Evolutionary conservation across 1,284 basidiomycete genomes (phyloP).

Genomic region (Ganoderma lucidum): DNA sequence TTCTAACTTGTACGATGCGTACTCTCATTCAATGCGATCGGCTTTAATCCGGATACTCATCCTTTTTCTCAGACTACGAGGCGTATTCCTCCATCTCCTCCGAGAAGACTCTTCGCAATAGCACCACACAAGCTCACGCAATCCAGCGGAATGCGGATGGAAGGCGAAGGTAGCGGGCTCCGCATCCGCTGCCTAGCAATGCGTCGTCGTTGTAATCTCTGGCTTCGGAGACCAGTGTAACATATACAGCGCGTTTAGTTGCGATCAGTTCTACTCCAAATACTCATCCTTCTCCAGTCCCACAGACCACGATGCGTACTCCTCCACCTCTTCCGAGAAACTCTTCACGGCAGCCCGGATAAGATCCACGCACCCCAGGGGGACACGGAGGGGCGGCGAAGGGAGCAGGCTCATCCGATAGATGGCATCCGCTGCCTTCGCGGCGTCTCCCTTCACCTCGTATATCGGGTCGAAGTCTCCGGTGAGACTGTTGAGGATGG

Average conservation of each 20-base stretch:
- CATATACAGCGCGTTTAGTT: not conserved
- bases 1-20: no score
- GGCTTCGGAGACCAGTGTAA: not conserved
- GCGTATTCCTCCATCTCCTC: no score
- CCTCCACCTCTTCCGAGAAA: conserved; percentile 25
- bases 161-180: no score
- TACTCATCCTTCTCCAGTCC: conserved; percentile 27
- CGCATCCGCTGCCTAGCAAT: not conserved
- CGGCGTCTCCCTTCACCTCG: conserved; percentile 18
- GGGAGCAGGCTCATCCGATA: conserved; percentile 21
- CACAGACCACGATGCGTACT: conserved; percentile 41
- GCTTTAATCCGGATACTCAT: no score
- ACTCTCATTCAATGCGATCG: no score
- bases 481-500: conserved; percentile 11
- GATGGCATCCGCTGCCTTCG: conserved; percentile 13
- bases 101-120: no score
- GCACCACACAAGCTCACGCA: no score
- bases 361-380: conserved; percentile 32
- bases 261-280: not conserved
- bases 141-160: no score
- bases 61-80: no score
- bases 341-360: not conserved
- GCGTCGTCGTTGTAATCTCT: not conserved
- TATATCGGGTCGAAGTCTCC: conserved; percentile 3
- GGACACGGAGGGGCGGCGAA: conserved; percentile 40